Evolutionary conservation across 2,329 filamentous ascomycete genomes (phyloP).

Genomic region (Fusarium guadeloupense): DNA sequence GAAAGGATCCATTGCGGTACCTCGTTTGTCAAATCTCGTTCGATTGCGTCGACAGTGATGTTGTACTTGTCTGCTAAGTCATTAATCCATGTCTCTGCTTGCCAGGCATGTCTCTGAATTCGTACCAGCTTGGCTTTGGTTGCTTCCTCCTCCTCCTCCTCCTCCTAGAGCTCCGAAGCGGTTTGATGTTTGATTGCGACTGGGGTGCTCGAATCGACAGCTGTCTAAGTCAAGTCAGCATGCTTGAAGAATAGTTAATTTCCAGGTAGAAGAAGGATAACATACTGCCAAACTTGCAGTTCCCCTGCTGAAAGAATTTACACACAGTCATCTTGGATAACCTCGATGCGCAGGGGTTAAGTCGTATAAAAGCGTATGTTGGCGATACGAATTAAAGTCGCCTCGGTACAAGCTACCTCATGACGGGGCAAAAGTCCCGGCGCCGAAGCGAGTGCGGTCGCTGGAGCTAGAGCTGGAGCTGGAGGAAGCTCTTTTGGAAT

Average conservation of each 20-base stretch:
- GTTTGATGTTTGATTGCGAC: slow-evolving; percentile 55
- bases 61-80: slow-evolving; percentile 53
- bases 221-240: slow-evolving; percentile 51
- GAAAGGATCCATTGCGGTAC: slow-evolving; percentile 87
- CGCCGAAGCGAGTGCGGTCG: background rate
- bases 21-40: slow-evolving; percentile 73
- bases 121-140: slow-evolving; percentile 36
- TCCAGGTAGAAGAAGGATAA: slow-evolving; percentile 5
- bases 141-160: slow-evolving; percentile 42
- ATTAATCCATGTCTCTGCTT: slow-evolving; percentile 21
- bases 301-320: slow-evolving; percentile 60
- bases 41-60: slow-evolving; percentile 68
- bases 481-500: background rate
- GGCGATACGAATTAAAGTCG: slow-evolving; percentile 23
- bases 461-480: too few species aligned
- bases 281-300: slow-evolving; percentile 63
- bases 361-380: slow-evolving; percentile 11
- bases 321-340: slow-evolving; percentile 53
- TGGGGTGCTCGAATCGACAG: slow-evolving; percentile 65
- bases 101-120: background rate
- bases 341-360: slow-evolving; percentile 2
- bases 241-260: background rate
- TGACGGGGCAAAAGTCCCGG: slow-evolving; percentile 17
- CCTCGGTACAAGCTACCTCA: slow-evolving; percentile 32
- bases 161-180: slow-evolving; percentile 64